A percentile compares a stretch with the other conserved stretches of the same genome.
Conservation (phyloP, 169 alveolate species). For the Cyclospora cayetanensis region DNA sequence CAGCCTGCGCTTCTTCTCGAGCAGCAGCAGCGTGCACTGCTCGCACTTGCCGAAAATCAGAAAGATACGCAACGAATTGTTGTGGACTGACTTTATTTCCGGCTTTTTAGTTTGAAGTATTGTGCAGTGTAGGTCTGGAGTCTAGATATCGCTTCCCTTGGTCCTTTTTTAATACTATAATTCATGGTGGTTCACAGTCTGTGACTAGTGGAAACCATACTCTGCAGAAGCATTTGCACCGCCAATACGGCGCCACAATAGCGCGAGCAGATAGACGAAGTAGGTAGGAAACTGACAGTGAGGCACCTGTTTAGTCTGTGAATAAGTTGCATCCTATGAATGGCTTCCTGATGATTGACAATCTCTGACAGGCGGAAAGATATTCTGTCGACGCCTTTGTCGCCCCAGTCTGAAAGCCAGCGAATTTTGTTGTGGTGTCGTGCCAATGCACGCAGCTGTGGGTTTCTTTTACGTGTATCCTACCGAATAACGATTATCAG, state of each 20-base stretch:
- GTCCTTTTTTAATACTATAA: too few species aligned
- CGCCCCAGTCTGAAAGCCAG: constrained; percentile 51
- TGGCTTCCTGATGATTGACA: constrained; percentile 33
- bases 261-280: too few species aligned
- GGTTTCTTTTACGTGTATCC: neutral
- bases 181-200: too few species aligned
- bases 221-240: too few species aligned
- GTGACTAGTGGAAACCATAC: too few species aligned
- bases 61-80: neutral
- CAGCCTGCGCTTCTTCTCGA: constrained; percentile 50
- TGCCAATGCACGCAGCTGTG: neutral
- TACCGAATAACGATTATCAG: too few species aligned
- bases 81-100: neutral
- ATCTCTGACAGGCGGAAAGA: constrained; percentile 59
- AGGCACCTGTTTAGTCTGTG: neutral
- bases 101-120: neutral
- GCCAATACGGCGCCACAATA: too few species aligned
- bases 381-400: constrained; percentile 19
- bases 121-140: too few species aligned
- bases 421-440: neutral
- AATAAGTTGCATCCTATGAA: neutral
- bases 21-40: constrained; percentile 73
- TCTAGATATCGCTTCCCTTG: too few species aligned
- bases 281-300: too few species aligned
- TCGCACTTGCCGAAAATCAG: constrained; percentile 39